A percentile compares a stretch with the other conserved stretches of the same genome.
Conservation (phyloP, 1,284 basidiomycete genomes). For the Heterobasidion annosum region DNA sequence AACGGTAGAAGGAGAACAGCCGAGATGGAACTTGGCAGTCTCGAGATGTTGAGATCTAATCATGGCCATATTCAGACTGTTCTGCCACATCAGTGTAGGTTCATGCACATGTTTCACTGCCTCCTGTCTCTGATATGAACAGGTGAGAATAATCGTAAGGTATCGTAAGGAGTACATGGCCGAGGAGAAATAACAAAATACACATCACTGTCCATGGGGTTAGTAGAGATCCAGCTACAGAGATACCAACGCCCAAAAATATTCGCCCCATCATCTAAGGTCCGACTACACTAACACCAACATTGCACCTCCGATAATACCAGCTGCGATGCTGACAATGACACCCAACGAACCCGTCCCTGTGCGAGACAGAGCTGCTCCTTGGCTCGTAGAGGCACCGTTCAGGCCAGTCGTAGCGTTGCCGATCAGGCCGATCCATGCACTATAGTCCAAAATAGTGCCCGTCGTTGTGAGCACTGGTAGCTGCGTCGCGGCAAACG, state of each 20-base stretch:
- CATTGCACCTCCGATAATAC: background rate
- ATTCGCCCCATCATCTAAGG: background rate
- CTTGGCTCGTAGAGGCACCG: background rate
- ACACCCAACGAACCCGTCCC: background rate
- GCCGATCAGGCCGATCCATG: conserved; percentile 38
- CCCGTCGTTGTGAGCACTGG: conserved; percentile 32
- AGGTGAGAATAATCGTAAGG: background rate
- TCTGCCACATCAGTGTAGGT: no score
- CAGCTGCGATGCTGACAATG: background rate
- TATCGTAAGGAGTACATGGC: background rate
- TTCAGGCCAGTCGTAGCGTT: conserved; percentile 23
- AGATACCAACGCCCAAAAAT: background rate
- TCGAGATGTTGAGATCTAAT: no score
- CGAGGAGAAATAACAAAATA: background rate
- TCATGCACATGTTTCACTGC: no score
- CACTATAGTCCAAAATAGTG: conserved; percentile 42
- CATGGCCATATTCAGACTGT: no score
- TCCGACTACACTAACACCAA: background rate
- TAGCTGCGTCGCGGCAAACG: conserved; percentile 32
- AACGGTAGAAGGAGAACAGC: background rate
- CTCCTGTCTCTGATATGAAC: background rate
- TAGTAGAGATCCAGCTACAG: no score
- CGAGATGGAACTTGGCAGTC: no score
- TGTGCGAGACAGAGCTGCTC: background rate
- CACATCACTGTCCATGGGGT: background rate